These are phyloP conservation scores for Tagetes patula DNA, from an alignment of 129 eudicot genomes.

Conservation along the genomic window DNA sequence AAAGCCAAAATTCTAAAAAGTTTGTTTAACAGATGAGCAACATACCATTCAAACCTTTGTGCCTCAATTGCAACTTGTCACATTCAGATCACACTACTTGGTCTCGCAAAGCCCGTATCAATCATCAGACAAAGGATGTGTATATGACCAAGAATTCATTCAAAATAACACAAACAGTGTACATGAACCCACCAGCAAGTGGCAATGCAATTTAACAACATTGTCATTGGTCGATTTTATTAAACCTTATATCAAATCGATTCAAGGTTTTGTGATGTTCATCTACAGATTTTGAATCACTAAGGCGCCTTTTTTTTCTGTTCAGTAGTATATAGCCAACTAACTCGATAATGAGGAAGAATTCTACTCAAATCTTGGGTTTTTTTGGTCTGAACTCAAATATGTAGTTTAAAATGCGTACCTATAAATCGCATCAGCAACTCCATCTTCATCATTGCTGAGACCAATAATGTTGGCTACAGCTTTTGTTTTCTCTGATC, in stretches of 20 bases:
- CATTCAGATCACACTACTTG: too few species aligned
- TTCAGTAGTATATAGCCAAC: background rate
- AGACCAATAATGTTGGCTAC: conserved; percentile 75
- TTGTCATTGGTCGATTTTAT: background rate
- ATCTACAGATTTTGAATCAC: background rate
- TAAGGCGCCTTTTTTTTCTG: conserved; percentile 6
- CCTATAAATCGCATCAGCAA: conserved; percentile 88
- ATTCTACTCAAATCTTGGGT: conserved; percentile 11
- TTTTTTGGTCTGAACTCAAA: conserved; percentile 8
- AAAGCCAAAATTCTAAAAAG: too few species aligned
- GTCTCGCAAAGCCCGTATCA: background rate
- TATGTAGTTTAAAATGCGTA: conserved; percentile 67
- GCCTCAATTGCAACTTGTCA: too few species aligned
- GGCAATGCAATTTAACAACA: background rate
- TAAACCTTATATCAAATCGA: background rate
- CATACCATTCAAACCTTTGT: too few species aligned
- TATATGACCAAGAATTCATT: background rate
- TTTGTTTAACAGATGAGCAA: too few species aligned
- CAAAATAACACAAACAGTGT: background rate
- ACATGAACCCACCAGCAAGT: background rate
- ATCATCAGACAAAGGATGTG: background rate
- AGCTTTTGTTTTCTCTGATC: conserved; percentile 89
- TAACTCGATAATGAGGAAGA: conserved; percentile 10
- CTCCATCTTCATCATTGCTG: conserved; percentile 96
- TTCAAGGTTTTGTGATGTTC: background rate